Evolutionary conservation across 2,329 filamentous ascomycete species (phyloP).

Genomic region (Lojkania enalia): DNA sequence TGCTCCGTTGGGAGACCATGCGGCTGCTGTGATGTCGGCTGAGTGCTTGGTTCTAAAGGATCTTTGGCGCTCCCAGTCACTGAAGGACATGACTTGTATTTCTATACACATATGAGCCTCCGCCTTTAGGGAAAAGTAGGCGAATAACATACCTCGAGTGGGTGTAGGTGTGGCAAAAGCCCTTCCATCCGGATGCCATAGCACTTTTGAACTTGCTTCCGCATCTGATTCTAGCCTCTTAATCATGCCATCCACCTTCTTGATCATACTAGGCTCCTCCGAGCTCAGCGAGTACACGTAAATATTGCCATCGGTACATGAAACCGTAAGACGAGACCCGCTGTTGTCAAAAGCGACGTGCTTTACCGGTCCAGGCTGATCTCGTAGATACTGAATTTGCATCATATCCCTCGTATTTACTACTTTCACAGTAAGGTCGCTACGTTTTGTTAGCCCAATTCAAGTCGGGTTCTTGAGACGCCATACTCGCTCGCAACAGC

Average conservation of each 20-base stretch:
- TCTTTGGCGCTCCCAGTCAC: constrained; percentile 86
- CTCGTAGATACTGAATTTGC: constrained; percentile 74
- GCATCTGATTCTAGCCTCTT: constrained; percentile 75
- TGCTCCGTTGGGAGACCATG: constrained; percentile 94
- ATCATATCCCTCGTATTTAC: constrained; percentile 80
- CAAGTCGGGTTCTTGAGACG: constrained; percentile 28
- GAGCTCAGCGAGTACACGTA: constrained; percentile 85
- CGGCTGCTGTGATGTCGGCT: constrained; percentile 80
- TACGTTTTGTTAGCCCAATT: constrained; percentile 37
- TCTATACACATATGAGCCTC: too few species aligned
- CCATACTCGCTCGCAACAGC: constrained; percentile 95
- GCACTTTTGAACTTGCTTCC: constrained; percentile 72
- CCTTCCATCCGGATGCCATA: constrained; percentile 93
- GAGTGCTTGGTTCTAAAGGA: constrained; percentile 78
- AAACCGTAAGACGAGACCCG: constrained; percentile 74
- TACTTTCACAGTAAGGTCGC: constrained; percentile 85
- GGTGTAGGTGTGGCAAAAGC: constrained; percentile 86
- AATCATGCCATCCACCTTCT: constrained; percentile 85
- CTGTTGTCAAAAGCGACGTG: constrained; percentile 86
- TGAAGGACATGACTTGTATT: constrained; percentile 85
- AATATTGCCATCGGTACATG: constrained; percentile 84
- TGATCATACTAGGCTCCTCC: constrained; percentile 78
- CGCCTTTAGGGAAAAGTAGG: too few species aligned
- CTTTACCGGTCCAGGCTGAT: constrained; percentile 86
- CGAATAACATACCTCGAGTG: too few species aligned